These are phyloP conservation scores for Tricholoma terreum DNA, from an alignment of 768 basidiomycete genomes.

Conservation along the genomic window DNA sequence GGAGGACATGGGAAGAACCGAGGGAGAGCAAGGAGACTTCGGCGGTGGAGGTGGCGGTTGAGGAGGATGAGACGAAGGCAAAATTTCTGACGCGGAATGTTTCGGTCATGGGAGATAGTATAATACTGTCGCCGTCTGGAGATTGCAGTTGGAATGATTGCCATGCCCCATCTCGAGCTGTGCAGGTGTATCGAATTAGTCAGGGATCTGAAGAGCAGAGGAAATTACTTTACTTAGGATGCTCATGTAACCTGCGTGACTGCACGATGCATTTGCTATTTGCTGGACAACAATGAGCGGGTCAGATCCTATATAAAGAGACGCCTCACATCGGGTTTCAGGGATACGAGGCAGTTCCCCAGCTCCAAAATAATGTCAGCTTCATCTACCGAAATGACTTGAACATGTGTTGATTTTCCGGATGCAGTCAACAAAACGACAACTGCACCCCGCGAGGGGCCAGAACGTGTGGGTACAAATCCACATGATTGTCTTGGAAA, in stretches of 20 bases:
- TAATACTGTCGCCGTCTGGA: conserved; percentile 21
- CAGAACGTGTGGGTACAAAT: conserved; percentile 24
- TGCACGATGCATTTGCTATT: conserved; percentile 40
- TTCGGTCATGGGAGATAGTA: conserved; percentile 19
- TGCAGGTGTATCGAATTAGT: not conserved
- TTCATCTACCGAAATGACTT: conserved; percentile 32
- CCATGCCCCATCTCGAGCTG: conserved; percentile 48
- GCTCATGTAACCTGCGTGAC: conserved; percentile 46
- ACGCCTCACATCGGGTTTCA: conserved; percentile 29
- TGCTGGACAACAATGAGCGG: conserved; percentile 26
- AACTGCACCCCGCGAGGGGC: conserved; percentile 20
- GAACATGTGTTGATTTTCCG: conserved; percentile 21
- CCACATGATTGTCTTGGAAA: conserved; percentile 26
- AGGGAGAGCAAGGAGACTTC: conserved; percentile 44
- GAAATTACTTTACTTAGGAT: conserved; percentile 37
- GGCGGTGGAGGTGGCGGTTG: conserved; percentile 14
- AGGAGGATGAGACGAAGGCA: conserved; percentile 23
- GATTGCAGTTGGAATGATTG: conserved; percentile 32
- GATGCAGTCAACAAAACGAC: conserved; percentile 23
- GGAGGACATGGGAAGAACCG: conserved; percentile 55
- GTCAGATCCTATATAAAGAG: not conserved
- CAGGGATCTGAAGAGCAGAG: not conserved
- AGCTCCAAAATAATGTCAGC: conserved; percentile 29
- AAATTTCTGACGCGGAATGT: conserved; percentile 31
- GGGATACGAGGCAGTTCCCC: conserved; percentile 25